phyloP scores from a whole-genome alignment of 441 rosid species.

The Erysimum cheiri region DNA sequence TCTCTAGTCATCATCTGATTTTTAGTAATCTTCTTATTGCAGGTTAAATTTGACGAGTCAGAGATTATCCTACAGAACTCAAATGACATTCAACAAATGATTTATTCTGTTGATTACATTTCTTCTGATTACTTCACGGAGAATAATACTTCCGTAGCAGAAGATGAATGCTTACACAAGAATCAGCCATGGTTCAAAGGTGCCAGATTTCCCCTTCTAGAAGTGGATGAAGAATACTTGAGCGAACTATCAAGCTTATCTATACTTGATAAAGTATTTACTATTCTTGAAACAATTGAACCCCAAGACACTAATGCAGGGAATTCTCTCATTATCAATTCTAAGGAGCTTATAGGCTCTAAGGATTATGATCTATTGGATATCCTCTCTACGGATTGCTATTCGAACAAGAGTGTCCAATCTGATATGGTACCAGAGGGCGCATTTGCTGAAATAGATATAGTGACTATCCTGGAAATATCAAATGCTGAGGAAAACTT shows the following conservation, averaged over 20 bases:
- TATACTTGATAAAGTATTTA: constrained; percentile 56
- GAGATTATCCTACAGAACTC: constrained; percentile 45
- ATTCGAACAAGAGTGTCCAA: constrained; percentile 50
- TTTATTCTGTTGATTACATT: constrained; percentile 59
- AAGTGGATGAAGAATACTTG: constrained; percentile 71
- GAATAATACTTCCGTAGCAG: constrained; percentile 45
- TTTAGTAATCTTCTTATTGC: constrained; percentile 37
- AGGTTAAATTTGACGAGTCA: constrained; percentile 54
- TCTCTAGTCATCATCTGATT: constrained; percentile 19
- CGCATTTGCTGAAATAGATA: constrained; percentile 49
- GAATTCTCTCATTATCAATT: constrained; percentile 44
- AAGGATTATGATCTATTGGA: constrained; percentile 50
- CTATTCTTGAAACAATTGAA: constrained; percentile 54
- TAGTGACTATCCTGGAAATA: constrained; percentile 56
- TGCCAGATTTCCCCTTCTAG: constrained; percentile 64
- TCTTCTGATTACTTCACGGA: constrained; percentile 56
- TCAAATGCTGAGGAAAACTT: constrained; percentile 39
- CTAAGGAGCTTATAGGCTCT: constrained; percentile 56
- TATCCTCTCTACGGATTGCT: constrained; percentile 58
- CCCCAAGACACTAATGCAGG: constrained; percentile 45
- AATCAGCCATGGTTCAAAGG: constrained; percentile 48
- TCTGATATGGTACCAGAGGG: constrained; percentile 49
- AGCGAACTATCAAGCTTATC: constrained; percentile 47
- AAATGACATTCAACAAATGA: constrained; percentile 52
- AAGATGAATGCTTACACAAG: constrained; percentile 56